Conservation (phyloP, 192 early-diverging fungal species). For the Mortierella alpina region DNA sequence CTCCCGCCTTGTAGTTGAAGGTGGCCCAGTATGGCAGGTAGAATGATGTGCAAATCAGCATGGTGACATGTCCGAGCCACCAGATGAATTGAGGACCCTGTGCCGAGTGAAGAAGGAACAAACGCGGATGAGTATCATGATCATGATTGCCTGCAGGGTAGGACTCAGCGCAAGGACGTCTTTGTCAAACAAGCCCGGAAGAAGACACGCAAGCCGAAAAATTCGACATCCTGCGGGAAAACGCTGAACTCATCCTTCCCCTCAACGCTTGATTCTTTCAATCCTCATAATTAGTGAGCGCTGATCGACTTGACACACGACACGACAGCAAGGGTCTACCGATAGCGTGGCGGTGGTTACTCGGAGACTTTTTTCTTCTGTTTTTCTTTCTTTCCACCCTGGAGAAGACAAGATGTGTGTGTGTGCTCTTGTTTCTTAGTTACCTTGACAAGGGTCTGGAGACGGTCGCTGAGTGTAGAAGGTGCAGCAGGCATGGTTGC, state of each 20-base stretch:
- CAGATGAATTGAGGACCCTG: slow-evolving; percentile 66
- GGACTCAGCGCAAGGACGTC: background rate
- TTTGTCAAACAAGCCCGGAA: too few relatives aligned
- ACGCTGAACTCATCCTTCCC: too few relatives aligned
- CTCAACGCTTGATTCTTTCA: too few relatives aligned
- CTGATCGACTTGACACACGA: too few relatives aligned
- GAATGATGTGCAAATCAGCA: slow-evolving; percentile 55
- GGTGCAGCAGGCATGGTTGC: slow-evolving; percentile 24
- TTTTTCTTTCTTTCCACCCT: background rate
- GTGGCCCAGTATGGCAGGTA: slow-evolving; percentile 54
- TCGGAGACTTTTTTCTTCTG: background rate
- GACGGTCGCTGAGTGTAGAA: slow-evolving; percentile 39
- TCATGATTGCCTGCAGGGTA: background rate
- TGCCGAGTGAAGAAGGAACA: background rate
- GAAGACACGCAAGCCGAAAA: too few relatives aligned
- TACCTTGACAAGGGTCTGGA: slow-evolving; percentile 51
- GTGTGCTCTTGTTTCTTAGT: background rate
- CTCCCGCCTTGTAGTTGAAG: slow-evolving; percentile 51
- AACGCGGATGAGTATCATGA: background rate
- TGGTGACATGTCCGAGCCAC: slow-evolving; percentile 61
- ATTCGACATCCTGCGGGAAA: too few relatives aligned
- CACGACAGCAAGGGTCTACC: too few relatives aligned
- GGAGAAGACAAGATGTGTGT: background rate
- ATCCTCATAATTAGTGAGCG: too few relatives aligned
- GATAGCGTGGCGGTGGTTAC: too few relatives aligned